Evolutionary conservation across 495 filamentous ascomycete genomes (phyloP), one percentile per base, ranked within the genome.

Genomic region (Penicillium tannophilum): DNA sequence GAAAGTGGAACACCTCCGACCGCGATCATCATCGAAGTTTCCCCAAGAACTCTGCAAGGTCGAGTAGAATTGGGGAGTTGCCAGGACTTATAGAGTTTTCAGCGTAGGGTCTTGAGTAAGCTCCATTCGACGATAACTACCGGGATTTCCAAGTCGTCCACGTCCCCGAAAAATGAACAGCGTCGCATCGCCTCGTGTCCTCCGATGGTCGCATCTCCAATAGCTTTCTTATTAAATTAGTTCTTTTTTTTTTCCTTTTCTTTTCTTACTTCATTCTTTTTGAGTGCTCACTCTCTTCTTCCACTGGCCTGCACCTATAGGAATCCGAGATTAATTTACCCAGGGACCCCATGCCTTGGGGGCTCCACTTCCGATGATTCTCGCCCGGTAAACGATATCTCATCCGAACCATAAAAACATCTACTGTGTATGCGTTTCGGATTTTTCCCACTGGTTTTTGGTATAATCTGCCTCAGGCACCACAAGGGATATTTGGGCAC

Each of bases 171-270:
- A 66, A 55, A 62, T 54, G 59, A 65, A 60, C 67, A 72, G 67
- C 65, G 69, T 74, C 67, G 58, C 64, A 72, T 74, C 63, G 67
- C 58, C 65, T 72, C 58, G 64, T 72, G 65, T 54, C 63, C 60
- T 62, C 63, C 64, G 65, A 70, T 68, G 71, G 71, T 74, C 71
- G 67, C 69, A 73, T 72, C 66, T 69, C 49, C 39, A 44, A 48
- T 60, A 50, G 52, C 31, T 47, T 24, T 46, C 41, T 52, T 30
- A 14, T 30, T 54, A 8, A 44, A 7, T 14, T 41, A 17, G 20
- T 23, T 23, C 20, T 23, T 23, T 39, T 24, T 39, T 24, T 14
- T 53, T 46, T 36, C 23, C 33, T 33, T 23, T 20, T 41, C 12
- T 23, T 41, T 11, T 31, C 28, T 14, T 12, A 9, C 2, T 51